Evolutionary conservation across 1,284 basidiomycete species (phyloP), one percentile per base, ranked within the genome.

Genomic region (Cerioporus squamosus): DNA sequence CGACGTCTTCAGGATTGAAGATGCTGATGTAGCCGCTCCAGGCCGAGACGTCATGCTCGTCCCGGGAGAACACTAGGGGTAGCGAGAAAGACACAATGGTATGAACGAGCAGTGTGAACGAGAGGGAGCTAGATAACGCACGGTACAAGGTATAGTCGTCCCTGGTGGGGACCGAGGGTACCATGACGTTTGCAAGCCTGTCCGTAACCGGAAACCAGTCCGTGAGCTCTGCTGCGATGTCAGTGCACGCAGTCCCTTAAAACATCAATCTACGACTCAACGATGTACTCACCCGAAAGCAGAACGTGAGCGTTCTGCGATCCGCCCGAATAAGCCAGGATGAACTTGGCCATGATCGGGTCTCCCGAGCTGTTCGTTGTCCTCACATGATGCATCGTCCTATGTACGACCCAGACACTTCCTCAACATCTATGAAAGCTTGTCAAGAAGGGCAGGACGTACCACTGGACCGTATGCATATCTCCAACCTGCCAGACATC

Each of bases 381-480:
- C 23, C 29, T 51, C 22, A 64, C 44, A 12, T 43, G 49, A 15
- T 57, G 44, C 29, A 64, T 43, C 4, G 40, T 61, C 62, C 62
- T 64, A n/a, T n/a, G n/a, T n/a, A 22, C 26, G 23, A 2, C 7
- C 17, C 14, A 8, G 22, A 36, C 3, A 9, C 8, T 8, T 18
- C 36, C 48, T 42, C 26, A 39, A 15, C 9, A 7, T 36, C 33
- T 10, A 15, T 2, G 7, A 14, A 1, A 6, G 9, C 14, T 22
- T 22, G 12, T n/a, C 9, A 23, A 15, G 17, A 36, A 15, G 6
- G 26, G n/a, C 3, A 6, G 5, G 10, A 53, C 59, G 53, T 39
- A 61, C 59, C 62, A 64, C 33, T 64, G 52, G n/a, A 61, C 59
- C 18, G 59, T 64, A 44, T 59, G 62, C 45, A 61, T 17, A 54